Evolutionary conservation across 208 protist species (phyloP), one percentile per base, ranked within the genome.

Genomic region (Wallacemonas collosoma): DNA sequence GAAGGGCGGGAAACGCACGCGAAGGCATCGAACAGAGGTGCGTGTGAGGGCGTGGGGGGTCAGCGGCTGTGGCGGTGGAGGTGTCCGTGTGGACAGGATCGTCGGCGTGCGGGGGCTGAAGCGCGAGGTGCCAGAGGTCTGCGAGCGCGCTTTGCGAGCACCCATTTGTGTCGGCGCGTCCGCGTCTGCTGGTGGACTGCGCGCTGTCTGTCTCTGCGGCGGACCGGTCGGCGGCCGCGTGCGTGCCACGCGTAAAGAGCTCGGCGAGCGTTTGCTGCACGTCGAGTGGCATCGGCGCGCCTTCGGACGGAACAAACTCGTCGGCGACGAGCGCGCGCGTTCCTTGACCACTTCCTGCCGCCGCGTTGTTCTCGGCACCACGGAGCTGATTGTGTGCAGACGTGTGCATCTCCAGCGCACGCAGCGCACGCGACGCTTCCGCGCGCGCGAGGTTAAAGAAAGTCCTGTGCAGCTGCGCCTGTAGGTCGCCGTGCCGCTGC

Each of bases 341-440:
- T 26, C 26, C 26, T 26, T 26, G 26, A n/a, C 51, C 51, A n/a
- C 5, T 56, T n/a, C 14, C 51, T 56, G 51, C 14, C 9, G n/a
- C 51, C 12, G 26, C 26, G 26, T 26, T 26, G 26, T 26, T 26
- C 26, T 26, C 26, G 26, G 26, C 26, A 26, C 26, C 26, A 26
- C 26, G 26, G 26, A 26, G 26, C 26, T 26, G 26, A 26, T 26
- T 26, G 26, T 26, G 26, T 26, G 26, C 26, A 26, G 26, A 26
- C 26, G 26, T 26, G 26, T 26, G 26, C 45, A 6, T 17, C 8
- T 65, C 8, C 7, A 65, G 60, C 15, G 0, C 12, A 51, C 60
- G 43, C 5, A 65, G 60, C 14, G 60, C 60, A 4, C 60, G 60
- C 50, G 60, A 12, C 4, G 60, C 60, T 65, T 44, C 60, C 17